phyloP scores from a whole-genome alignment of 2,329 filamentous ascomycete genomes.

The Colletotrichum eleusines region DNA sequence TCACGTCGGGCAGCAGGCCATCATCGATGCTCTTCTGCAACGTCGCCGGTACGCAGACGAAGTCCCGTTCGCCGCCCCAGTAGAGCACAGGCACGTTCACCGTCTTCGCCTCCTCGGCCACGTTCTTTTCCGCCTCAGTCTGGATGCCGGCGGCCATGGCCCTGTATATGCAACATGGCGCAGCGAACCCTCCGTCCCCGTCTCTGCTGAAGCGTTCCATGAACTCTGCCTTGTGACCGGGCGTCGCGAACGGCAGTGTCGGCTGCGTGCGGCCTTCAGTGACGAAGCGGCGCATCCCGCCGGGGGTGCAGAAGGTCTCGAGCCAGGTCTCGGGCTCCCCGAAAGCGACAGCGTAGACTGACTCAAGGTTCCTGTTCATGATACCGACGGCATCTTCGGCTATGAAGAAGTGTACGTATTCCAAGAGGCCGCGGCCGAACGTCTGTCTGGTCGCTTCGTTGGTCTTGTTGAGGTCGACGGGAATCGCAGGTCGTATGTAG shows the following conservation, averaged over 20 bases:
- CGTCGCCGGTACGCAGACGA: conserved; percentile 45
- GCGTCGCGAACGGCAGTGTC: conserved; percentile 46
- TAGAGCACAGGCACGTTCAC: conserved; percentile 47
- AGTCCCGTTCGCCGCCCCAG: conserved; percentile 46
- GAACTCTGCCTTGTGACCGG: conserved; percentile 46
- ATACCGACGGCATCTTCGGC: conserved; percentile 53
- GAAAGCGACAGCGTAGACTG: conserved; percentile 52
- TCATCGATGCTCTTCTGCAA: conserved; percentile 42
- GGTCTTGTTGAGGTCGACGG: conserved; percentile 53
- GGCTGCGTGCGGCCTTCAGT: conserved; percentile 44
- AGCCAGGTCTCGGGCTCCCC: conserved; percentile 49
- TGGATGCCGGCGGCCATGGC: conserved; percentile 43
- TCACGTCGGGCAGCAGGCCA: conserved; percentile 45
- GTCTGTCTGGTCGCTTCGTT: conserved; percentile 49
- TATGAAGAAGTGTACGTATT: conserved; percentile 62
- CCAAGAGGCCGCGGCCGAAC: conserved; percentile 53
- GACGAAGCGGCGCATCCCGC: conserved; percentile 49
- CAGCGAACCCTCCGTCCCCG: conserved; percentile 46
- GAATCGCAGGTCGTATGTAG: conserved; percentile 52
- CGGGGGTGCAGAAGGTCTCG: conserved; percentile 52
- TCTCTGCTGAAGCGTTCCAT: conserved; percentile 45
- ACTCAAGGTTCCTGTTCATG: conserved; percentile 54
- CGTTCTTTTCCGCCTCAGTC: conserved; percentile 42
- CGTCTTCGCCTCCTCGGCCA: conserved; percentile 40
- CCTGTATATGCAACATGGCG: conserved; percentile 48